A percentile compares a stretch with the other conserved stretches of the same genome.
These are phyloP conservation scores for Globisporangium ultimum DNA, from an alignment of 352 stramenopile genomes.

Conservation along the genomic window DNA sequence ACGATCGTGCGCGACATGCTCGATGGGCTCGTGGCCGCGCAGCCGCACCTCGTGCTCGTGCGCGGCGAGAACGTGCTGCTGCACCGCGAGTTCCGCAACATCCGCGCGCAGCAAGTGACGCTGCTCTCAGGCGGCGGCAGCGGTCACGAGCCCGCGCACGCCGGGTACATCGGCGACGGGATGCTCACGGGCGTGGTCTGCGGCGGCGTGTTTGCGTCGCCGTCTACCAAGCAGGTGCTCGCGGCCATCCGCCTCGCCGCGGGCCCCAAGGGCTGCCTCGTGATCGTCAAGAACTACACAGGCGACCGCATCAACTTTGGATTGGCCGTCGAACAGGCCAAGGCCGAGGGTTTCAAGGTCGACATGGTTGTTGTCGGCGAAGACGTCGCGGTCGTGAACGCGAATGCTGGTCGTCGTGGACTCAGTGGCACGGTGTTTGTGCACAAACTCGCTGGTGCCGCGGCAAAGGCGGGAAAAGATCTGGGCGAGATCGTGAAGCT, in stretches of 20 bases:
- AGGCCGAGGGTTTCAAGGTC: constrained; percentile 86
- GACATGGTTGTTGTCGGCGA: constrained; percentile 97
- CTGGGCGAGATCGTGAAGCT: constrained; percentile 74
- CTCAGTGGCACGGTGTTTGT: constrained; percentile 96
- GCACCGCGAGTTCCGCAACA: constrained; percentile 62
- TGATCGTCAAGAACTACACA: constrained; percentile 99
- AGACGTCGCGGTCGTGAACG: constrained; percentile 89
- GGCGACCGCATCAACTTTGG: constrained; percentile 99
- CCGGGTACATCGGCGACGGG: constrained; percentile 93
- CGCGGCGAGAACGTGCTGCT: constrained; percentile 59
- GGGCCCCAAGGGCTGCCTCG: constrained; percentile 84
- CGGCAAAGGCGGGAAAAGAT: constrained; percentile 68
- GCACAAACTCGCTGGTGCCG: constrained; percentile 95
- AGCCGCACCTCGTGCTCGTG: constrained; percentile 70
- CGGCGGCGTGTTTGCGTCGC: constrained; percentile 96
- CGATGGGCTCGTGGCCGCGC: constrained; percentile 58
- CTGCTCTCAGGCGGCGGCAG: constrained; percentile 73
- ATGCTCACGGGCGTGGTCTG: constrained; percentile 97
- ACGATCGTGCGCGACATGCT: constrained; percentile 77
- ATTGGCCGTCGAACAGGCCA: constrained; percentile 95
- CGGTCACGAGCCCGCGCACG: constrained; percentile 95
- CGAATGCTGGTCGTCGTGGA: constrained; percentile 95
- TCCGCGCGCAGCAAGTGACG: constrained; percentile 69
- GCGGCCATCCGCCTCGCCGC: constrained; percentile 91
- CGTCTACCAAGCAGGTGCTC: constrained; percentile 92